Percentiles rank a stretch among this genome's conserved stretches.
phyloP scores from a whole-genome alignment of 164 flowering plant genomes.

The Berberis thunbergii region DNA sequence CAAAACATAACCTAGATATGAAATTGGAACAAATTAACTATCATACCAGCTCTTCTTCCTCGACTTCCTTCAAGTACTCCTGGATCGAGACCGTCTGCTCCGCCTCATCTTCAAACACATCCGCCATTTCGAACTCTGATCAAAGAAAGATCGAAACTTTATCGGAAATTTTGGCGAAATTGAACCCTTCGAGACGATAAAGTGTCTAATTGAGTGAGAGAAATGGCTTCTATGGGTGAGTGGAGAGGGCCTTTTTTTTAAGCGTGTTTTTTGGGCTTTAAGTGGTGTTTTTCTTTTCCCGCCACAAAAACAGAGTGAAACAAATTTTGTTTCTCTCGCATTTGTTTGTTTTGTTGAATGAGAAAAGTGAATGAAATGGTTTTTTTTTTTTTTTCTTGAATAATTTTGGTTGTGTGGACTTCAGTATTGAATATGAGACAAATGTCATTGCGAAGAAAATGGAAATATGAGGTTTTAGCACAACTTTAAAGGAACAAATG shows the following conservation, averaged over 20 bases:
- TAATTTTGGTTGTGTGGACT: background rate
- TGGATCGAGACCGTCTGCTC: slow-evolving; percentile 54
- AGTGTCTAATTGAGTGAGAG: background rate
- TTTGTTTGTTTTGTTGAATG: too few relatives aligned
- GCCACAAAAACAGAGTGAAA: background rate
- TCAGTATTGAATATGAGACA: background rate
- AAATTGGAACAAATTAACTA: background rate
- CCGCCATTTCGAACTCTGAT: slow-evolving; percentile 31
- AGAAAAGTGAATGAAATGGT: background rate
- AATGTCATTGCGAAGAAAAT: too few relatives aligned
- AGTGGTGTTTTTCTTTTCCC: background rate
- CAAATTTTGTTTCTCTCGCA: background rate
- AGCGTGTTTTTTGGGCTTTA: background rate
- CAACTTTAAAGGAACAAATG: too few relatives aligned
- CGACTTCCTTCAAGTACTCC: slow-evolving; percentile 57
- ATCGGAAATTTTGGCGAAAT: background rate
- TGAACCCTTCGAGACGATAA: background rate
- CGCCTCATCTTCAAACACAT: slow-evolving; percentile 44
- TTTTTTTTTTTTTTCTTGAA: background rate
- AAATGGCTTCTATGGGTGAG: background rate
- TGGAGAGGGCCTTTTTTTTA: background rate
- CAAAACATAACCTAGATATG: background rate
- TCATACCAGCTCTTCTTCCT: slow-evolving; percentile 62
- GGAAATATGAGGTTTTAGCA: too few relatives aligned
- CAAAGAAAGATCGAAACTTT: background rate